These are phyloP conservation scores for Pistacia vera DNA, from an alignment of 345 rosid genomes.

Conservation along the genomic window DNA sequence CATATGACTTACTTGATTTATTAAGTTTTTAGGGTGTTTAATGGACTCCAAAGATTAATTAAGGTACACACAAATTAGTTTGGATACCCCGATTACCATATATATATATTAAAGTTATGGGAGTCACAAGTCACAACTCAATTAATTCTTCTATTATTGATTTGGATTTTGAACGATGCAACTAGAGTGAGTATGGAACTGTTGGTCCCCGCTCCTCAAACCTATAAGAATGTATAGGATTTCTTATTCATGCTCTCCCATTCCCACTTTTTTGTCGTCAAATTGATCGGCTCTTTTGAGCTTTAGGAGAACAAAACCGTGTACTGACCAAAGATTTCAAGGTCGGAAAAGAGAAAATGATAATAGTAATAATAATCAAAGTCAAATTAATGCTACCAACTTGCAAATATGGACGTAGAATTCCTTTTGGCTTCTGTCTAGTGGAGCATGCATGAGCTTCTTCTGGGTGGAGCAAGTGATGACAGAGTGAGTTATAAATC, in stretches of 20 bases:
- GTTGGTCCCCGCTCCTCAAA: constrained; percentile 36
- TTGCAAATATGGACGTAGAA: background rate
- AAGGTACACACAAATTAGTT: too few relatives aligned
- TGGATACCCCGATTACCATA: too few relatives aligned
- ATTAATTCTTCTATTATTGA: background rate
- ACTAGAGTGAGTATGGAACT: constrained; percentile 16
- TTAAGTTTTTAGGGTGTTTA: too few relatives aligned
- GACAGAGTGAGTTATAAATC: constrained; percentile 11
- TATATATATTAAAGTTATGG: too few relatives aligned
- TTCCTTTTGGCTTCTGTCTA: too few relatives aligned
- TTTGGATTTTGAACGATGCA: background rate
- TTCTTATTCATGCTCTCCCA: background rate
- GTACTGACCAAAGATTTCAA: background rate
- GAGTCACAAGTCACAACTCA: too few relatives aligned
- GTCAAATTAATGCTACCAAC: too few relatives aligned
- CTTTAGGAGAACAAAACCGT: background rate
- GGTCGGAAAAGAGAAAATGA: background rate
- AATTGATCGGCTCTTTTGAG: background rate
- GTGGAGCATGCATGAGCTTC: too few relatives aligned
- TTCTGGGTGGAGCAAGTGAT: too few relatives aligned
- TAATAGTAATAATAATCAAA: background rate
- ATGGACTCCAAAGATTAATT: too few relatives aligned
- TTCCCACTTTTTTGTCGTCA: background rate
- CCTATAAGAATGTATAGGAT: constrained; percentile 6
- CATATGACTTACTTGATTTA: too few relatives aligned